Base-by-base conservation (phyloP, 2,329 filamentous ascomycete genomes). In the Cladosporium sp. region DNA sequence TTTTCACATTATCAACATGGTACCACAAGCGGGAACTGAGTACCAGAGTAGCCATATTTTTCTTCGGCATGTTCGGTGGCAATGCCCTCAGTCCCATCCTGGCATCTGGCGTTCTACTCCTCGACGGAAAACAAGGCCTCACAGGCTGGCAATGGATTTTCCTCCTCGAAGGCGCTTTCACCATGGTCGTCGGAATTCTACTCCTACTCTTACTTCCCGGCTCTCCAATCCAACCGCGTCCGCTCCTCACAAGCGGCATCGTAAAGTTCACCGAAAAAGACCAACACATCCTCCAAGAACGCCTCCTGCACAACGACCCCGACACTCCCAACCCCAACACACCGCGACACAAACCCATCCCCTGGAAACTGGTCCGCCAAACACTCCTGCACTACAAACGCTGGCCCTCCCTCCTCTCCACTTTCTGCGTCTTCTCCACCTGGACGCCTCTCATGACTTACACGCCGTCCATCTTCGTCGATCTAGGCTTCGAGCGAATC, bases 31-130 rank as follows among this genome's bases (percentile, higher is more conserved):
- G 41, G 25, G 39, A 39, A 29, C 22, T 47, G 16, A 15, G 36
- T 52, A 56, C 50, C 51, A 53, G 43, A 40, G 51, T 61, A 12
- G 68, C 72, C 49, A 68, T 59, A 29, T 53, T 75, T 7, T 22
- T 69, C 74, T 12, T 72, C 70, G 7, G 67, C 67, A 55, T 68
- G 64, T 47, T 69, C 64, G 12, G 62, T 19, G 83, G 82, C 0
- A 83, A 83, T 4, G 84, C 85, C 2, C 87, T 88, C 58, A 84
- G 82, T 0, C 84, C 84, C 7, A 57, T 75, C 2, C 68, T 75
- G 16, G 71, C 71, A 7, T 70, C 71, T n/a, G 72, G 83, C 3
- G 84, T 89, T 47, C 83, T 78, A 1, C 68, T 73, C n/a, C 78
- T 89, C 76, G 75, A 85, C 53, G 74, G 78, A 4, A 67, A 69